phyloP scores from a whole-genome alignment of 2,329 filamentous ascomycete species.

The Fusarium cyanostomum region DNA sequence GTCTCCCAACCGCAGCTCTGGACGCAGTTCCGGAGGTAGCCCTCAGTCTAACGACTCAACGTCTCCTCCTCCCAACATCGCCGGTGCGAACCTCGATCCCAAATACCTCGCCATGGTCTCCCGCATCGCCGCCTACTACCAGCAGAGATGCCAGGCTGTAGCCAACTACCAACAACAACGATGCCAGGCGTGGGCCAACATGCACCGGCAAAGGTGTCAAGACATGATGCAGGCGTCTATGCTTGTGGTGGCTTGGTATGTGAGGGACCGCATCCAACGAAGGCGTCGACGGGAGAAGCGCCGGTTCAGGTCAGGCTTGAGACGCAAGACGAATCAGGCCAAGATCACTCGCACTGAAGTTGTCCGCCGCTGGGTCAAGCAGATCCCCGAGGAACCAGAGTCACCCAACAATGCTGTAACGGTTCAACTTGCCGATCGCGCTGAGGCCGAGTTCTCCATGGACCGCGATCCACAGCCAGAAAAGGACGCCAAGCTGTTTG shows the following conservation, averaged over 20 bases:
- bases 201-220: constrained; percentile 58
- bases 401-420: constrained; percentile 44
- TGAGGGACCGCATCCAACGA: constrained; percentile 57
- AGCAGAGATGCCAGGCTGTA: constrained; percentile 58
- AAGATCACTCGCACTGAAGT: constrained; percentile 53
- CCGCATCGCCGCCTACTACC: constrained; percentile 59
- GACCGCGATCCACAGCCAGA: constrained; percentile 52
- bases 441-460: constrained; percentile 54
- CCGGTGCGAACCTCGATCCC: constrained; percentile 49
- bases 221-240: constrained; percentile 61
- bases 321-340: constrained; percentile 45
- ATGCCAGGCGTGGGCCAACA: constrained; percentile 58
- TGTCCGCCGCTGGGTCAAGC: constrained; percentile 56
- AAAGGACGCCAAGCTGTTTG: constrained; percentile 55
- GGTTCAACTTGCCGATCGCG: constrained; percentile 47
- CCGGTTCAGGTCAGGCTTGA: constrained; percentile 53
- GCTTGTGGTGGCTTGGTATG: constrained; percentile 61
- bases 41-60: constrained; percentile 34
- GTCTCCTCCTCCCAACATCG: constrained; percentile 34
- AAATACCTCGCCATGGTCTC: constrained; percentile 57
- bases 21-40: constrained; percentile 25
- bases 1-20: constrained; percentile 32
- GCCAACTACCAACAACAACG: constrained; percentile 58
- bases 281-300: constrained; percentile 54
- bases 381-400: constrained; percentile 48